Conservation (phyloP, 495 filamentous ascomycete species). For the Penicillium steckii region DNA sequence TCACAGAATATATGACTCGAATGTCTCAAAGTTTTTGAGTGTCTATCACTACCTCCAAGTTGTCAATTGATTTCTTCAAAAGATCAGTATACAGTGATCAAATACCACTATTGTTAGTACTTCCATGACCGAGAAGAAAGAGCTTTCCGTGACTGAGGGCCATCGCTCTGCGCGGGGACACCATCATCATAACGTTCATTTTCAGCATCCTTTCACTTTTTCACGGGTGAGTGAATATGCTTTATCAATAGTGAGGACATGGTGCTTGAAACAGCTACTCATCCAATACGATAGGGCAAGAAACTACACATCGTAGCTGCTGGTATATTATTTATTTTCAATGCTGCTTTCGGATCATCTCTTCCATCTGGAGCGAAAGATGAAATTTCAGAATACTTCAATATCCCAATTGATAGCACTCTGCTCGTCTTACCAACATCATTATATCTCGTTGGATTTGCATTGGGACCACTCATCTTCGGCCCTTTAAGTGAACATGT, state of each 20-base stretch:
- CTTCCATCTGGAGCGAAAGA: neutral
- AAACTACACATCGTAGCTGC: constrained; percentile 3
- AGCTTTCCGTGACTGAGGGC: neutral
- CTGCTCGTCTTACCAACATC: neutral
- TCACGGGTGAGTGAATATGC: neutral
- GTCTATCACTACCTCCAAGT: neutral
- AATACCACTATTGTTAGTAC: neutral
- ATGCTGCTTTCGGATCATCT: neutral
- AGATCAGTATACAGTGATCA: neutral
- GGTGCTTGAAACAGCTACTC: too few species aligned
- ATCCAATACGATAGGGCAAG: neutral
- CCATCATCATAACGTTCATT: neutral
- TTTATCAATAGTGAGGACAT: too few species aligned
- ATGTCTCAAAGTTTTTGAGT: neutral
- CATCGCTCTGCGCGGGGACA: neutral
- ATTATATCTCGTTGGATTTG: constrained; percentile 20
- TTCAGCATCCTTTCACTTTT: neutral
- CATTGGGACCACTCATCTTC: constrained; percentile 24
- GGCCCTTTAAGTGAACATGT: constrained; percentile 36
- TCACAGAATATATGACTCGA: neutral
- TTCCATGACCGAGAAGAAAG: neutral
- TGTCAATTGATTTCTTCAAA: neutral
- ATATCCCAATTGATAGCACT: neutral
- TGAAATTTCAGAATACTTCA: constrained; percentile 1
- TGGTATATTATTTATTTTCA: neutral